A percentile compares a stretch with the other conserved stretches of the same genome.
Conservation (phyloP, 148 eudicot genomes). For the Heliamphora exappendiculata region DNA sequence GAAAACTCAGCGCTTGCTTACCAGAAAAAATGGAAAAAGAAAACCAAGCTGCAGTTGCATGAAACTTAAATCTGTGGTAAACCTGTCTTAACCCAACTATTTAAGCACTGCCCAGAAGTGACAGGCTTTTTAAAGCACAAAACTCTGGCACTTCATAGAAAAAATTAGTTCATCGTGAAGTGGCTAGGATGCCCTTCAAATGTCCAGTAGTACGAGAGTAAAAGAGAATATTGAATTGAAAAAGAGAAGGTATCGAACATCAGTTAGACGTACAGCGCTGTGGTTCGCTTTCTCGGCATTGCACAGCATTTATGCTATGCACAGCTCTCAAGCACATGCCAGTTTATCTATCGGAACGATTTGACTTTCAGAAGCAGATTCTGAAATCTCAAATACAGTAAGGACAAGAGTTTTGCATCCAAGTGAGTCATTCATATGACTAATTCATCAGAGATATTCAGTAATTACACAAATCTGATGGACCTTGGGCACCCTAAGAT, state of each 20-base stretch:
- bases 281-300: too few species aligned
- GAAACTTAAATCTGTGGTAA: background rate
- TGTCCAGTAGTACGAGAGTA: too few species aligned
- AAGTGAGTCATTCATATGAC: background rate
- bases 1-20: background rate
- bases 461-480: background rate
- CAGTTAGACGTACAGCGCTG: too few species aligned
- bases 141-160: background rate
- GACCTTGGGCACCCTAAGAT: background rate
- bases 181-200: background rate
- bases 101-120: background rate
- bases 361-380: background rate
- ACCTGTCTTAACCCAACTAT: background rate
- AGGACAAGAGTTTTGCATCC: background rate
- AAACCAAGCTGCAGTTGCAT: background rate
- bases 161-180: background rate
- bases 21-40: background rate
- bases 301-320: too few species aligned
- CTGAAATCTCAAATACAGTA: background rate
- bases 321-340: background rate
- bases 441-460: background rate
- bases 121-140: background rate
- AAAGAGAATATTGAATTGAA: too few species aligned
- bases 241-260: too few species aligned
- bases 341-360: background rate